A percentile compares a stretch with the other conserved stretches of the same genome.
These are phyloP conservation scores for Aspergillus aculeatinus DNA, from an alignment of 2,329 filamentous ascomycete genomes.

Conservation along the genomic window DNA sequence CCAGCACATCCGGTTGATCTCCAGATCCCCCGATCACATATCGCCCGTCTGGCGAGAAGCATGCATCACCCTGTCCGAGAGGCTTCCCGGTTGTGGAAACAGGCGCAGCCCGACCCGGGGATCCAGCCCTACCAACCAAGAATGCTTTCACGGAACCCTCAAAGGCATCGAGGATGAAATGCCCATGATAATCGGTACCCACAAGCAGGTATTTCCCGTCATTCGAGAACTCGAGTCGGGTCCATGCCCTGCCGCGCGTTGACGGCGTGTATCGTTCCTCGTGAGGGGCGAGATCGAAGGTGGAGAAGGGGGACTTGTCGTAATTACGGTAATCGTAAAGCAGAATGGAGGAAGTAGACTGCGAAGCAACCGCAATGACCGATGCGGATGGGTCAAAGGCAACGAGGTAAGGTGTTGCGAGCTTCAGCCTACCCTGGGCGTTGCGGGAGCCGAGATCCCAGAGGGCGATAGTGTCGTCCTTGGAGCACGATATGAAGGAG, in stretches of 20 bases:
- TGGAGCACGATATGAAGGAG: slow-evolving; percentile 86
- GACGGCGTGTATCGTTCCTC: slow-evolving; percentile 56
- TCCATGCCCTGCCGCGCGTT: slow-evolving; percentile 64
- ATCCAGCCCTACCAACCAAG: slow-evolving; percentile 53
- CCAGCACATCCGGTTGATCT: slow-evolving; percentile 67
- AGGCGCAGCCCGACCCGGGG: slow-evolving; percentile 50
- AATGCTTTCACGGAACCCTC: slow-evolving; percentile 76
- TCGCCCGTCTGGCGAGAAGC: slow-evolving; percentile 84
- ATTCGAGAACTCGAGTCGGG: slow-evolving; percentile 90
- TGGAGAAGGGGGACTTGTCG: slow-evolving; percentile 84
- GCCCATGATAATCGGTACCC: slow-evolving; percentile 77
- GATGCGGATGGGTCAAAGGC: slow-evolving; percentile 90
- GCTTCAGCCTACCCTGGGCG: slow-evolving; percentile 74
- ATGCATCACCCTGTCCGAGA: slow-evolving; percentile 69
- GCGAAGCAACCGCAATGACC: slow-evolving; percentile 86
- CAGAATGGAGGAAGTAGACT: slow-evolving; percentile 73
- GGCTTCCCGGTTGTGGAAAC: slow-evolving; percentile 56
- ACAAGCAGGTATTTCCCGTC: slow-evolving; percentile 86
- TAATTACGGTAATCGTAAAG: slow-evolving; percentile 94
- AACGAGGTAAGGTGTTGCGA: slow-evolving; percentile 77
- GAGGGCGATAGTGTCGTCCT: slow-evolving; percentile 85
- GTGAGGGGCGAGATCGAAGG: slow-evolving; percentile 69
- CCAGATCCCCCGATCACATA: slow-evolving; percentile 81
- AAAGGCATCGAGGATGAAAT: slow-evolving; percentile 93
- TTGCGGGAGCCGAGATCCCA: slow-evolving; percentile 85